phyloP scores from a whole-genome alignment of 164 flowering plant genomes.

The Akebia trifoliata region DNA sequence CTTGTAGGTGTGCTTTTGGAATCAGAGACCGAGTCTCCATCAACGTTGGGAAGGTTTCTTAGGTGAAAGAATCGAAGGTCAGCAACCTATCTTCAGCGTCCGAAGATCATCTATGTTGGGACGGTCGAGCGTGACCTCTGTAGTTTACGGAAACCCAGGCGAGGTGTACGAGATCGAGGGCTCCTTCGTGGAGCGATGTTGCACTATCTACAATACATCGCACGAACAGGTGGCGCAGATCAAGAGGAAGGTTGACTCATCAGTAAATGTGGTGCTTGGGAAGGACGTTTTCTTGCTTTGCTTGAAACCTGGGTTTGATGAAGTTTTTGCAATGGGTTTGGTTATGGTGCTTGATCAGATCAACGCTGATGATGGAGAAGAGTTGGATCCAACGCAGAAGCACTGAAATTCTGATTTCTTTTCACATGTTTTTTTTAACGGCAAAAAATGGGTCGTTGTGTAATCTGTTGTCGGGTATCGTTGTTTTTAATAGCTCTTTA shows the following conservation, averaged over 20 bases:
- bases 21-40: slow-evolving; percentile 86
- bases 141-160: slow-evolving; percentile 40
- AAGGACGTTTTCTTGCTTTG: slow-evolving; percentile 70
- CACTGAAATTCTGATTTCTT: too few species aligned
- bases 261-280: slow-evolving; percentile 64
- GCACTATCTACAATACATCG: slow-evolving; percentile 40
- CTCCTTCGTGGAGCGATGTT: slow-evolving; percentile 44
- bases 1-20: too few species aligned
- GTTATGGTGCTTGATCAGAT: slow-evolving; percentile 83
- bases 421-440: too few species aligned
- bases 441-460: too few species aligned
- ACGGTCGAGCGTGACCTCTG: slow-evolving; percentile 61
- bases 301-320: slow-evolving; percentile 73
- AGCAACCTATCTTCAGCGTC: slow-evolving; percentile 79
- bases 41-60: slow-evolving; percentile 83
- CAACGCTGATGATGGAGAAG: too few species aligned
- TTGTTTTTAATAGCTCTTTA: too few species aligned
- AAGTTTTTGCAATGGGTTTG: slow-evolving; percentile 84
- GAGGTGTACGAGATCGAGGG: slow-evolving; percentile 84
- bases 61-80: slow-evolving; percentile 65
- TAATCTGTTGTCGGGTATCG: too few species aligned
- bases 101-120: slow-evolving; percentile 83
- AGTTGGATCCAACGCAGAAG: too few species aligned
- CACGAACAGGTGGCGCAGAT: slow-evolving; percentile 74
- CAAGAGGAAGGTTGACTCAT: slow-evolving; percentile 63